A percentile compares a stretch with the other conserved stretches of the same genome.
Conservation (phyloP, 179 eudicot species). For the Beta lomatogona region DNA sequence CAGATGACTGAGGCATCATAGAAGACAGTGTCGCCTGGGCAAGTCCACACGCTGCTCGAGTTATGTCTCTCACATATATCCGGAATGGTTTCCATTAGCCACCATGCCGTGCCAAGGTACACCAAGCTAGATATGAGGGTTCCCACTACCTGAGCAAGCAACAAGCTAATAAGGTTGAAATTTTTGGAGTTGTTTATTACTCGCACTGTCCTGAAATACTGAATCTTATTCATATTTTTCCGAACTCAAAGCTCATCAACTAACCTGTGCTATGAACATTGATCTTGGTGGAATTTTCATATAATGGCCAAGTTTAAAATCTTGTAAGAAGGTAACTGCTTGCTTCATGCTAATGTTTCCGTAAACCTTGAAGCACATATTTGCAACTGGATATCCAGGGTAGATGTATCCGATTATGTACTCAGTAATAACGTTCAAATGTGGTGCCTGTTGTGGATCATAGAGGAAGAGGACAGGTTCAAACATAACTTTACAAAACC, state of each 20-base stretch:
- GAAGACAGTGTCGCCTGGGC: constrained; percentile 83
- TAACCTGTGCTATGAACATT: constrained; percentile 97
- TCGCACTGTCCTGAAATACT: too few species aligned
- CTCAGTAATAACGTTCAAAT: constrained; percentile 92
- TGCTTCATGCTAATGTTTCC: constrained; percentile 95
- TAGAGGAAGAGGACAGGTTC: too few species aligned
- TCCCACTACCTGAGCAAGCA: constrained; percentile 55
- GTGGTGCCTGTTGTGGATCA: constrained; percentile 57
- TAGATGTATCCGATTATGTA: constrained; percentile 92
- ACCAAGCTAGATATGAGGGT: constrained; percentile 68
- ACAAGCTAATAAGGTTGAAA: neutral
- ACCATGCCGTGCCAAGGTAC: constrained; percentile 86
- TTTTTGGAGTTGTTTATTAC: too few species aligned
- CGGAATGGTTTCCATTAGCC: constrained; percentile 93
- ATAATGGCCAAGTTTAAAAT: constrained; percentile 97
- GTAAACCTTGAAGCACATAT: constrained; percentile 97
- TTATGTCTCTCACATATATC: constrained; percentile 61
- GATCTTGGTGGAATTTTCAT: constrained; percentile 97
- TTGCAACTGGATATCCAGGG: constrained; percentile 97
- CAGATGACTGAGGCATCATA: constrained; percentile 93
- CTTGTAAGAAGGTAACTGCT: constrained; percentile 93
- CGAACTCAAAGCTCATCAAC: neutral
- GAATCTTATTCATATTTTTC: too few species aligned
- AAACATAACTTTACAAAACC: too few species aligned
- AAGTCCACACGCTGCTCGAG: constrained; percentile 70